These are phyloP conservation scores for Sugiyamaella novakii DNA, from an alignment of 1,139 yeast genomes.

Conservation along the genomic window DNA sequence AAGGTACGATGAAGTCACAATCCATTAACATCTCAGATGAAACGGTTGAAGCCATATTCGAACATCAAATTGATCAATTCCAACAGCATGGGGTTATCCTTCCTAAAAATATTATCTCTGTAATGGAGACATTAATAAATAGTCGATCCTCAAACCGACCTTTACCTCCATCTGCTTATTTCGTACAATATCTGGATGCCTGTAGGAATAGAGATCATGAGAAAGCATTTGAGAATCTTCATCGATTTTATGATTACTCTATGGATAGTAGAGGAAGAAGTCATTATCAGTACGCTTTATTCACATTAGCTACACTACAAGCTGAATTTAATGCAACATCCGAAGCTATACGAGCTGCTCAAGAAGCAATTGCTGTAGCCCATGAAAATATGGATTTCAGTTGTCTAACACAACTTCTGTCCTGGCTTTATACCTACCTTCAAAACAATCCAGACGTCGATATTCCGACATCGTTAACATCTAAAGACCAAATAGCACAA, in stretches of 20 bases:
- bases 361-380: constrained; percentile 86
- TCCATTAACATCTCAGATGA: constrained; percentile 48
- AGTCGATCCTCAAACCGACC: constrained; percentile 41
- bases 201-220: constrained; percentile 68
- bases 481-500: constrained; percentile 61
- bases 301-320: constrained; percentile 76
- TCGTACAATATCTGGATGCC: constrained; percentile 64
- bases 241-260: constrained; percentile 85
- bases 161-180: constrained; percentile 64
- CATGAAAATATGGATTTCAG: constrained; percentile 77
- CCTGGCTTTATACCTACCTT: constrained; percentile 77
- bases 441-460: constrained; percentile 59
- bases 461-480: constrained; percentile 36
- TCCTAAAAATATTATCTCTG: constrained; percentile 49
- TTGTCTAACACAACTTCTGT: constrained; percentile 72
- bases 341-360: constrained; percentile 78
- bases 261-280: constrained; percentile 66
- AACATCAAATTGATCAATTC: constrained; percentile 57
- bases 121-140: constrained; percentile 52
- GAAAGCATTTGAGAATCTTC: constrained; percentile 70
- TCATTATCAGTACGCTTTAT: constrained; percentile 78
- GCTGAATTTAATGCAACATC: constrained; percentile 73
- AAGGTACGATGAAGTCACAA: neutral
- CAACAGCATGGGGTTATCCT: constrained; percentile 48
- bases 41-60: constrained; percentile 56